A percentile compares a stretch with the other conserved stretches of the same genome.
Conservation (phyloP, 805 yeast genomes). For the Candida tibetensis region DNA sequence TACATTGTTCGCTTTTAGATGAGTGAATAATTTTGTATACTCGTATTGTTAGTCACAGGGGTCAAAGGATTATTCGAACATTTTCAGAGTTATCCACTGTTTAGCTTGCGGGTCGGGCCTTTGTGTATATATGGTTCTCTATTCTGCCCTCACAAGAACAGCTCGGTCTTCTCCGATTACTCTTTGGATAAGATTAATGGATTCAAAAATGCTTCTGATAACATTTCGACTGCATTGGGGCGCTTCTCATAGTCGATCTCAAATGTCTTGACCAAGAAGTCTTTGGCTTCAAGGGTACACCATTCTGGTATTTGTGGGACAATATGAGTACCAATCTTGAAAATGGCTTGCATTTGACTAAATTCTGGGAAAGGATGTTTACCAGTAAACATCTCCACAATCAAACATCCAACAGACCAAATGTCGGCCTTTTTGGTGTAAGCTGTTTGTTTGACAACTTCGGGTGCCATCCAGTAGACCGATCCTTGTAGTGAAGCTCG, state of each 20-base stretch:
- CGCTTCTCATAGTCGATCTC: slow-evolving; percentile 71
- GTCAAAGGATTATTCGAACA: too few species aligned
- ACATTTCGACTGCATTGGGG: slow-evolving; percentile 68
- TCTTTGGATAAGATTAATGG: slow-evolving; percentile 37
- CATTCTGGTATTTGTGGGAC: slow-evolving; percentile 77
- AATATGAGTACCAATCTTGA: slow-evolving; percentile 83
- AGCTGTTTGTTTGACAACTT: slow-evolving; percentile 90
- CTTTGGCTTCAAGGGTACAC: slow-evolving; percentile 65
- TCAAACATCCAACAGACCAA: slow-evolving; percentile 95
- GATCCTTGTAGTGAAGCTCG: slow-evolving; percentile 92
- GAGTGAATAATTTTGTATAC: too few species aligned
- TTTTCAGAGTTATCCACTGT: too few species aligned
- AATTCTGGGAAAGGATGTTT: slow-evolving; percentile 94
- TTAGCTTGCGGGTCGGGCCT: too few species aligned
- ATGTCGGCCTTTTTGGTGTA: slow-evolving; percentile 93
- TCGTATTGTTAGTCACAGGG: too few species aligned
- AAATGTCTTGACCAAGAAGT: slow-evolving; percentile 65
- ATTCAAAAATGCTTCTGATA: slow-evolving; percentile 61
- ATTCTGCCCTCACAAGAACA: too few species aligned
- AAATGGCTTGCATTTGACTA: slow-evolving; percentile 95
- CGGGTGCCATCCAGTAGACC: slow-evolving; percentile 99
- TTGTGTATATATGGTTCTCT: too few species aligned
- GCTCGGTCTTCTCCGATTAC: not conserved
- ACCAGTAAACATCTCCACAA: slow-evolving; percentile 94
- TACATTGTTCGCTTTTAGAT: too few species aligned